Evolutionary conservation across 2,329 filamentous ascomycete species (phyloP), one percentile per base, ranked within the genome.

Genomic region (Ceratocystiopsis sp.): DNA sequence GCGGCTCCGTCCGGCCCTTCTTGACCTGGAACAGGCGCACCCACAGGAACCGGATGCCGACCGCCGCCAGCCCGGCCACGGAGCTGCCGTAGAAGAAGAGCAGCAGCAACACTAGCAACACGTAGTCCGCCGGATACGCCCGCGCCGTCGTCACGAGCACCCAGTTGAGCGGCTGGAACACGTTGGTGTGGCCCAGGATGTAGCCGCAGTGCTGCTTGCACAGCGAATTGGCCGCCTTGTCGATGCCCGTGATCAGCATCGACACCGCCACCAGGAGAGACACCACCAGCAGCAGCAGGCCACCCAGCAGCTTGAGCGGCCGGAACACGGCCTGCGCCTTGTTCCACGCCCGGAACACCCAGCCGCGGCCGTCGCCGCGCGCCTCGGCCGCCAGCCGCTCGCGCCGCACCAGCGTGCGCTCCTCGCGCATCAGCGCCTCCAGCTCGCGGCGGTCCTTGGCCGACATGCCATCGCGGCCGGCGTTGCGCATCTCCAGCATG

Each of bases 11-110:
- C 52, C 87, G 78, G 25, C 86, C 85, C 55, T 81, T 84, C 54
- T 85, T 77, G 54, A 98, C 89, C 58, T 81, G 78, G 71, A 96
- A 96, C 54, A 98, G 77, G 46, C 75, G 80, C 52, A 98, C 70
- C 91, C 91, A 98, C 42, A 98, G 73, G 69, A 98, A 94, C 50
- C 91, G 83, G 54, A 98, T 94, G 38, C 91, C 91, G 45, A 95
- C 74, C 1, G 77, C 74, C 4, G 86, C 83, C 42, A 96, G 77
- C 15, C 91, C 91, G 2, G 85, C 75, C 42, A 98, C 79, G 11
- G 86, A 87, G 54, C 84, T 81, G 61, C 74, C 78, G 64, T 98
- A 96, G 59, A 98, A 78, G 52, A 95, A 75, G 1, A 96, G 65
- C 0, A 93, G 75, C 10, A 98, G 64, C 1, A 94, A 64, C 1